Evolutionary conservation across 352 stramenopile genomes (phyloP), one percentile per base, ranked within the genome.

Genomic region (Aphanomyces cochlioides): DNA sequence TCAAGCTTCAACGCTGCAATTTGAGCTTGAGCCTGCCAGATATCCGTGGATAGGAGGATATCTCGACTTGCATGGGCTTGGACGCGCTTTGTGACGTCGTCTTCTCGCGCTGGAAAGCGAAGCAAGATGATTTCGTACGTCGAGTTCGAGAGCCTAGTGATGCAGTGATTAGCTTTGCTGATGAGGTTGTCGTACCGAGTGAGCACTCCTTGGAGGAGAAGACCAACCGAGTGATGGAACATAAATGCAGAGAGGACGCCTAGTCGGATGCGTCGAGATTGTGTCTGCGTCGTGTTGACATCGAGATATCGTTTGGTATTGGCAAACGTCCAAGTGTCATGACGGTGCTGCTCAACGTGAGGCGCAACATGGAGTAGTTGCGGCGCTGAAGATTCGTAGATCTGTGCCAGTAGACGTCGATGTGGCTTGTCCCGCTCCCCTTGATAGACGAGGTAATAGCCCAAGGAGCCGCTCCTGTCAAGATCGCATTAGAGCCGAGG

Each of bases 381-480:
- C 0, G 75, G 73, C 4, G 59, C 41, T 13, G 70, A 75, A 12
- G 73, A 58, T 5, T 66, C 73, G 48, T 89, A 91, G 40, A 87
- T 75, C 8, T 66, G 57, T 0, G 82, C 80, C 1, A 88, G 73
- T n/a, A 76, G 53, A 3, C 64, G 59, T 1, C 82, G 76, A n/a
- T 85, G 57, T 0, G n/a, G 57, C 7, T 76, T 67, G 72, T 91
- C 79, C 41, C 78, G 59, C 21, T 67, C 66, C 21, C 78, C 84
- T 60, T 88, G 75, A 61, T 90, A 90, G 54, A 88, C 76, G 15
- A 84, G 76, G 56, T 88, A 89, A 67, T 90, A 91, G 1, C 80
- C 82, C 60, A 88, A 76, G 0, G 75, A 76, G 12, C 80, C 82
- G 56, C 64, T 67, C 12, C 64, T 70, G 47, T n/a, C n/a, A 12